Percentiles rank a stretch among this genome's conserved stretches.
Conservation (phyloP, 2,329 filamentous ascomycete genomes). For the Alternaria arbusti region DNA sequence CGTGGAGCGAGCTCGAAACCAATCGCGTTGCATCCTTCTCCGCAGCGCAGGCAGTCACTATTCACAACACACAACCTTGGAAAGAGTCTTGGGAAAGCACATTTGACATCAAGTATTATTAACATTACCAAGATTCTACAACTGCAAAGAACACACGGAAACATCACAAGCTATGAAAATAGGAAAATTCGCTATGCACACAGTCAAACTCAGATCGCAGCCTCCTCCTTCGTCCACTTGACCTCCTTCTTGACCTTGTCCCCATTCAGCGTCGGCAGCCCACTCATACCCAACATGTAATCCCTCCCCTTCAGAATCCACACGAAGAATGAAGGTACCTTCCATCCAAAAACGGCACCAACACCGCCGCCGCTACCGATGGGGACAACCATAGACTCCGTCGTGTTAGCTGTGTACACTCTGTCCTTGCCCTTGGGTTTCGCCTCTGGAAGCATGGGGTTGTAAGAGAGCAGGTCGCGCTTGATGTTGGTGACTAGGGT, state of each 20-base stretch:
- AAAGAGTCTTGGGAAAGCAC: background rate
- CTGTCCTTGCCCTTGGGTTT: conserved; percentile 37
- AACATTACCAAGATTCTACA: background rate
- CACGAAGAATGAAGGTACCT: conserved; percentile 47
- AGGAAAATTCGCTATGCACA: background rate
- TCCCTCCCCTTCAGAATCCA: conserved; percentile 52
- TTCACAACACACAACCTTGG: background rate
- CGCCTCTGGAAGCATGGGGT: conserved; percentile 19
- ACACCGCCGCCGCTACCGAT: conserved; percentile 44
- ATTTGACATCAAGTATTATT: background rate
- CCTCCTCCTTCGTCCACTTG: conserved; percentile 34
- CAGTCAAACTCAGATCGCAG: conserved; percentile 15
- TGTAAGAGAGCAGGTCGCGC: conserved; percentile 52
- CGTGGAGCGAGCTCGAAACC: conserved; percentile 15
- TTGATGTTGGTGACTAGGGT: conserved; percentile 54
- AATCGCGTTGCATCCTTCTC: conserved; percentile 15
- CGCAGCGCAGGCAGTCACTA: conserved; percentile 6
- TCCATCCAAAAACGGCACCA: conserved; percentile 47
- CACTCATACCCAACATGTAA: conserved; percentile 41
- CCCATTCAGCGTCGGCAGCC: conserved; percentile 17
- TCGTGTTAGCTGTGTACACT: conserved; percentile 25
- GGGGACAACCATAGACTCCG: conserved; percentile 39
- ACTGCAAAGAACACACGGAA: background rate
- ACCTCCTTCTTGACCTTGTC: conserved; percentile 33
- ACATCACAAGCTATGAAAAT: background rate